Conservation (phyloP, 495 filamentous ascomycete species). For the Penicillium antarcticum region DNA sequence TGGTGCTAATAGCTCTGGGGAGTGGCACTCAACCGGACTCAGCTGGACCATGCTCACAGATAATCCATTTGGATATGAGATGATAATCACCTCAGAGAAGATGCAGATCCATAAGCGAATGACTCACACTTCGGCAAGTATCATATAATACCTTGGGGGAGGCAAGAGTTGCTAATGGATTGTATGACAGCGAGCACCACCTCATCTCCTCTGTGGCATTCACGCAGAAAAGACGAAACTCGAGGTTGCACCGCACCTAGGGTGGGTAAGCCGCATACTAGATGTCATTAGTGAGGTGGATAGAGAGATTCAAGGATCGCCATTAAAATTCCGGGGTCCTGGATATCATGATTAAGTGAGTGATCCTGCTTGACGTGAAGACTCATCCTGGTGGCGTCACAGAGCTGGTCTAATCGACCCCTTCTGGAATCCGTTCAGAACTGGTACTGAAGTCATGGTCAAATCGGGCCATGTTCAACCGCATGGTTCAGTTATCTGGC, state of each 20-base stretch:
- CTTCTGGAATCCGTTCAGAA: slow-evolving; percentile 17
- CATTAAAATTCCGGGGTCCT: slow-evolving; percentile 29
- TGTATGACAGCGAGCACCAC: background rate
- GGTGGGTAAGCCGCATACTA: slow-evolving; percentile 36
- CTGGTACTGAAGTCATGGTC: slow-evolving; percentile 44
- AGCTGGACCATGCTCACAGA: slow-evolving; percentile 8
- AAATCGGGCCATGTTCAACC: slow-evolving; percentile 34
- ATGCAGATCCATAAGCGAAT: slow-evolving; percentile 15
- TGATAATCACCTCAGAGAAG: slow-evolving; percentile 10
- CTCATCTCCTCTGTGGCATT: slow-evolving; percentile 20
- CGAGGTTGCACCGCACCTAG: slow-evolving; percentile 25
- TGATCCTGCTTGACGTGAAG: background rate
- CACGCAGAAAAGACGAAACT: slow-evolving; percentile 11
- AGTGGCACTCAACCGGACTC: slow-evolving; percentile 15
- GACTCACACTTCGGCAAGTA: slow-evolving; percentile 12
- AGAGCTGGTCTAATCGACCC: slow-evolving; percentile 32
- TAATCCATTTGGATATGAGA: slow-evolving; percentile 13
- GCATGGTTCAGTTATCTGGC: slow-evolving; percentile 38
- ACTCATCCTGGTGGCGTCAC: background rate
- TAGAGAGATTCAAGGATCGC: slow-evolving; percentile 21
- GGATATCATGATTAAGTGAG: slow-evolving; percentile 42
- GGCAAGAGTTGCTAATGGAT: background rate
- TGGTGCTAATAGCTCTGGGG: slow-evolving; percentile 1
- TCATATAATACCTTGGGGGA: background rate
- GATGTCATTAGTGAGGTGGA: slow-evolving; percentile 29